Percentiles rank a stretch among this genome's conserved stretches.
Conservation (phyloP, 441 rosid genomes). For the Corymbia calophylla region DNA sequence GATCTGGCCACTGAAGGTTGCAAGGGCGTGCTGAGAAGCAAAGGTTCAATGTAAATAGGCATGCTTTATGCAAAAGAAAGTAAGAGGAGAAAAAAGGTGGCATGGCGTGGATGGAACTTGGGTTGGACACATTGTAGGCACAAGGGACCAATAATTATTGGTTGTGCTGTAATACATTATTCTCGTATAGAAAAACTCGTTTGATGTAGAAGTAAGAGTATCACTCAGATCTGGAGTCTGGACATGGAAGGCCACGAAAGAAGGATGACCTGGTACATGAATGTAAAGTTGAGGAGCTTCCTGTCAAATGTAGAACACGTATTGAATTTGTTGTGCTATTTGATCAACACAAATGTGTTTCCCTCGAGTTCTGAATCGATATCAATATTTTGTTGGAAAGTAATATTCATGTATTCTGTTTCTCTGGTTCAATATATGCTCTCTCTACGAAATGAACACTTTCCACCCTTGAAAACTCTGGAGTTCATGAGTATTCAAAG, state of each 20-base stretch:
- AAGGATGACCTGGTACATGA: background rate
- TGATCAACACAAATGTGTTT: background rate
- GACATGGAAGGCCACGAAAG: background rate
- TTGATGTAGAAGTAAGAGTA: background rate
- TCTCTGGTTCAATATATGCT: background rate
- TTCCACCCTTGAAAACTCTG: background rate
- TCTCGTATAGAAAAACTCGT: background rate
- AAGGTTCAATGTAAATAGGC: background rate
- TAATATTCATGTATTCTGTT: background rate
- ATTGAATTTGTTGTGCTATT: background rate
- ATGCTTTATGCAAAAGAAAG: background rate
- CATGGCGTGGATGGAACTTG: background rate
- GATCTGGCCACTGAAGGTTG: constrained; percentile 30
- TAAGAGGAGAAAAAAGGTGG: background rate
- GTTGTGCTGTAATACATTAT: background rate
- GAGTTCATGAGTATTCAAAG: background rate
- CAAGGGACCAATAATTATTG: background rate
- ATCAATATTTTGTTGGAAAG: background rate
- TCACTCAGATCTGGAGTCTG: background rate
- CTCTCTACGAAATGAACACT: background rate
- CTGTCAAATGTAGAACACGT: background rate
- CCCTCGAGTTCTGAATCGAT: background rate
- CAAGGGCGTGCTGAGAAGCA: constrained; percentile 26
- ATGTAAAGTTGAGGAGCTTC: background rate
- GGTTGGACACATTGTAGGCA: background rate